These are phyloP conservation scores for Lachancea lanzarotensis DNA, from an alignment of 805 yeast genomes.

Conservation along the genomic window DNA sequence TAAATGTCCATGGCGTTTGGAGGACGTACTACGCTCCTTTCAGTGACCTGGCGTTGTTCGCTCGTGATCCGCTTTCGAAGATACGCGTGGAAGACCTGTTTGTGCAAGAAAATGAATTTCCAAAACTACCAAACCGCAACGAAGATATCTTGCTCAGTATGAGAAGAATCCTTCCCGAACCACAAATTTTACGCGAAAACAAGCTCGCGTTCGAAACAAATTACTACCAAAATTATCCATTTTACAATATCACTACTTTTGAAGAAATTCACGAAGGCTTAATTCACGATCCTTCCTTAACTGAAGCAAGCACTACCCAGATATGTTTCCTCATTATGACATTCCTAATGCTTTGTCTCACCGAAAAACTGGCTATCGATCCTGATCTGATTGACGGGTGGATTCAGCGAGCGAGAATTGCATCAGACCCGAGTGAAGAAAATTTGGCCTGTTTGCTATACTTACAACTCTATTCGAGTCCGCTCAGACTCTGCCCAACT, in stretches of 20 bases:
- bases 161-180: not conserved
- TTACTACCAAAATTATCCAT: conserved; percentile 1
- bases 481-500: not conserved
- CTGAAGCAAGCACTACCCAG: not conserved
- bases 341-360: conserved; percentile 2
- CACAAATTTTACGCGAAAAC: not conserved
- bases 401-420: not conserved
- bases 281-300: not conserved
- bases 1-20: conserved; percentile 6
- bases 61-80: conserved; percentile 5
- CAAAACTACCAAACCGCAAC: not conserved
- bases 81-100: conserved; percentile 3
- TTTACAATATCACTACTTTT: not conserved
- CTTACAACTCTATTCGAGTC: conserved; percentile 1
- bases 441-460: conserved; percentile 7
- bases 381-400: not conserved
- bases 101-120: conserved; percentile 2
- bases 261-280: not conserved
- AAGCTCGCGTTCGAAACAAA: not conserved
- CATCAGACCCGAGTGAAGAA: not conserved
- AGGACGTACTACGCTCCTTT: conserved; percentile 4
- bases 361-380: not conserved
- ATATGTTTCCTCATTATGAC: not conserved
- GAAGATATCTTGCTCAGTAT: not conserved
- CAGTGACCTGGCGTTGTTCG: conserved; percentile 8